Evolutionary conservation across 768 basidiomycete genomes (phyloP).

Genomic region (Phlebiopsis flavidoalba): DNA sequence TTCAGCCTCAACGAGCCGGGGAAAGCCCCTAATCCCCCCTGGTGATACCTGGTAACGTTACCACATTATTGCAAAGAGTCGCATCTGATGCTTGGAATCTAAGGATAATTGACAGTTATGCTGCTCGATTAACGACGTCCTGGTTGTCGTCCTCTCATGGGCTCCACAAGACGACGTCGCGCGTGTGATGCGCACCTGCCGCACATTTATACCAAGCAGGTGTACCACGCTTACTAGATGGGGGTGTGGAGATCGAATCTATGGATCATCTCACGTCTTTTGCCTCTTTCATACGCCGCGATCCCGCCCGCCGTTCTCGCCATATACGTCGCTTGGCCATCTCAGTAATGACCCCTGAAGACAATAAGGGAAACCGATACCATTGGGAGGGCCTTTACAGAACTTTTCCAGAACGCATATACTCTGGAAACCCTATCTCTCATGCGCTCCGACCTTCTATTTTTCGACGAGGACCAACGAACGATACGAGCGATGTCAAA

Average conservation of each 20-base stretch:
- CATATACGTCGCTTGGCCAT: background rate
- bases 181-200: conserved; percentile 4
- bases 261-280: background rate
- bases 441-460: background rate
- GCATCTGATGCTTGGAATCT: background rate
- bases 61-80: too few species aligned
- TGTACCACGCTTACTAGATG: background rate
- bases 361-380: background rate
- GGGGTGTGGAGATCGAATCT: background rate
- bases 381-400: background rate
- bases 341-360: background rate
- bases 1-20: too few species aligned
- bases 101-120: background rate
- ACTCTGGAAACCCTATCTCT: background rate
- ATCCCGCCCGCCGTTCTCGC: background rate
- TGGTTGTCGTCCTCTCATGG: background rate
- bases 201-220: background rate
- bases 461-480: background rate
- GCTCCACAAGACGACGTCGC: background rate
- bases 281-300: conserved; percentile 1
- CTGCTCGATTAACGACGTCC: conserved; percentile 5
- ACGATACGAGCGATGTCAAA: background rate
- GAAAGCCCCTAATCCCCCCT: too few species aligned
- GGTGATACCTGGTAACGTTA: too few species aligned
- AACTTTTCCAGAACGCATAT: background rate